Evolutionary conservation across 1,284 basidiomycete genomes (phyloP), one percentile per base, ranked within the genome.

Genomic region (Tylopilus orsonianus): DNA sequence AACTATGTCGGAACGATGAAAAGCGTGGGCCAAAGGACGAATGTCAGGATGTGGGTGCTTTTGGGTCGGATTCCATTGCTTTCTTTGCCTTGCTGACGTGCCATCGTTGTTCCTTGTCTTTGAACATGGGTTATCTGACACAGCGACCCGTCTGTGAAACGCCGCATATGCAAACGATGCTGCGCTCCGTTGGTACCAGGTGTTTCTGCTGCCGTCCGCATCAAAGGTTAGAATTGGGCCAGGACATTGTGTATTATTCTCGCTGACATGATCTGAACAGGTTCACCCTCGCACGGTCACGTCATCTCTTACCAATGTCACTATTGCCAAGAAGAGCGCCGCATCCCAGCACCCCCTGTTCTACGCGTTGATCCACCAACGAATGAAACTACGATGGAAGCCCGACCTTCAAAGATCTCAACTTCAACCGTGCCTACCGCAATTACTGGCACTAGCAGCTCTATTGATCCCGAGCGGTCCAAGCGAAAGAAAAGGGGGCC

Each of bases 121-220:
- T 24, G 12, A 37, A 24, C 33, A 22, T 26, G 16, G 13, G 51
- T 41, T 10, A 26, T 10, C n/a, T n/a, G 30, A 18, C 12, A 23
- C 49, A 92, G 90, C 59, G 90, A 92, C 62, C 90, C 90, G 0
- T 72, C 75, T 3, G 74, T 92, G 18, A 93, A 93, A 64, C 82
- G 90, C 13, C 81, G 83, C 0, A 58, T 91, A 10, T 93, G 90
- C 69, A 80, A 78, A 60, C 71, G 72, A 2, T 93, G 90, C 59
- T 75, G 78, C 46, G 66, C 72, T 0, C 72, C 86, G 2, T 72
- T 92, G 5, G 60, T 90, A 2, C 84, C 87, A 1, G 90, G 90
- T 8, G 55, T 76, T 3, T 84, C 85, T 1, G 77, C 79, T 0
- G 72, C 71, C 6, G 76, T 89, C 10, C 79, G 88, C 7, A 67